A percentile compares a stretch with the other conserved stretches of the same genome.
These are phyloP conservation scores for Zygnema cylindricum DNA, from an alignment of 139 green algal species.

Conservation along the genomic window DNA sequence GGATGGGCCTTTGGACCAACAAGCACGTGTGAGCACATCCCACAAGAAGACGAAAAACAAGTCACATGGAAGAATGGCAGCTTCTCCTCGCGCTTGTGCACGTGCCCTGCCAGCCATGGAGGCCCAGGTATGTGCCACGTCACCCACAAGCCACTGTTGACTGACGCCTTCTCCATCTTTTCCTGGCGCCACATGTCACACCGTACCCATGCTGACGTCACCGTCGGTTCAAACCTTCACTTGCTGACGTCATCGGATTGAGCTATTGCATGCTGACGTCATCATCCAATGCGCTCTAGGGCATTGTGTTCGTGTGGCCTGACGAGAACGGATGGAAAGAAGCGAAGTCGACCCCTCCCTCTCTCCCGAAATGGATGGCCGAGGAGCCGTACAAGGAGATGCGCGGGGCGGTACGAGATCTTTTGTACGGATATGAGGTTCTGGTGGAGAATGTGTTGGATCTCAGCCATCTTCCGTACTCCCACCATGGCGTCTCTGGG, in stretches of 20 bases:
- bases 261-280: no score
- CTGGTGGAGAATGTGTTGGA: slow-evolving; percentile 69
- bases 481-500: slow-evolving; percentile 62
- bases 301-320: slow-evolving; percentile 51
- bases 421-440: slow-evolving; percentile 63
- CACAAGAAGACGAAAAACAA: no score
- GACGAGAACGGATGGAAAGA: slow-evolving; percentile 26
- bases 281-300: no score
- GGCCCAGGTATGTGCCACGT: no score
- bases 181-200: background rate
- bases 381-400: background rate
- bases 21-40: no score
- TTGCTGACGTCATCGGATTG: no score
- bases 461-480: slow-evolving; percentile 65
- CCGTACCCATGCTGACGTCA: background rate
- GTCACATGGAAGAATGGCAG: no score
- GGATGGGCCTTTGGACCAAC: slow-evolving; percentile 51
- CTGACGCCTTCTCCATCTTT: slow-evolving; percentile 20
- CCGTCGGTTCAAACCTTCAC: background rate
- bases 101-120: background rate
- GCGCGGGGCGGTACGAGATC: slow-evolving; percentile 22
- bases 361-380: background rate
- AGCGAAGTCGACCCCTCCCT: slow-evolving; percentile 13
- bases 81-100: slow-evolving; percentile 18
- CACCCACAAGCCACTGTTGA: background rate